Evolutionary conservation across 306 rosid genomes (phyloP).

Genomic region (Carpinus fangiana): DNA sequence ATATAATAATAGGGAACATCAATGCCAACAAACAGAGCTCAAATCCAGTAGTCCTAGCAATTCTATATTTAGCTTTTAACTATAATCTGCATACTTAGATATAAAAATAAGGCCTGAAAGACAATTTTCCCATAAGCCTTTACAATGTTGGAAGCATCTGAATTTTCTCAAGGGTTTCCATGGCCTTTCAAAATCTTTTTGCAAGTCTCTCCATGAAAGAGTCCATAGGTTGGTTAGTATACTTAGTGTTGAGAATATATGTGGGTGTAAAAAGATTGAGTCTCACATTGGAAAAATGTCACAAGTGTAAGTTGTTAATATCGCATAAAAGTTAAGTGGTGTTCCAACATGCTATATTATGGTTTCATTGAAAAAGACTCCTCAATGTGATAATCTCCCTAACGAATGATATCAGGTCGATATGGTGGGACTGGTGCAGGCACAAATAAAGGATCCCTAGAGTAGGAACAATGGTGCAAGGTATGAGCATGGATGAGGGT

Average conservation of each 20-base stretch:
- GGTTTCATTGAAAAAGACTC: too few species aligned
- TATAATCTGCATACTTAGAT: neutral
- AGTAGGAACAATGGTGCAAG: too few species aligned
- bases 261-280: too few species aligned
- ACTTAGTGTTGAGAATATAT: neutral
- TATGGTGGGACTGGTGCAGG: too few species aligned
- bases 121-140: neutral
- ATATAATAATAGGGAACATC: neutral
- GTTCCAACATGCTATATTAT: too few species aligned
- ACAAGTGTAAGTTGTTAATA: too few species aligned
- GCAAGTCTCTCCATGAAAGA: conserved; percentile 9
- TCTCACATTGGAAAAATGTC: too few species aligned
- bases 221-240: conserved; percentile 11
- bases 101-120: conserved; percentile 3
- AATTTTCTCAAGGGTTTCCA: neutral
- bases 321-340: too few species aligned
- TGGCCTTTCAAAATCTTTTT: neutral
- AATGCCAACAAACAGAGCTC: conserved; percentile 6
- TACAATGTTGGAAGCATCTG: conserved; percentile 25
- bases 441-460: too few species aligned
- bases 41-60: conserved; percentile 5
- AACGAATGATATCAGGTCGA: too few species aligned
- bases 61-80: neutral
- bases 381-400: too few species aligned
- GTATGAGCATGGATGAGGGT: too few species aligned